phyloP scores from a whole-genome alignment of 768 basidiomycete species.

The Antrodiella citrinella region DNA sequence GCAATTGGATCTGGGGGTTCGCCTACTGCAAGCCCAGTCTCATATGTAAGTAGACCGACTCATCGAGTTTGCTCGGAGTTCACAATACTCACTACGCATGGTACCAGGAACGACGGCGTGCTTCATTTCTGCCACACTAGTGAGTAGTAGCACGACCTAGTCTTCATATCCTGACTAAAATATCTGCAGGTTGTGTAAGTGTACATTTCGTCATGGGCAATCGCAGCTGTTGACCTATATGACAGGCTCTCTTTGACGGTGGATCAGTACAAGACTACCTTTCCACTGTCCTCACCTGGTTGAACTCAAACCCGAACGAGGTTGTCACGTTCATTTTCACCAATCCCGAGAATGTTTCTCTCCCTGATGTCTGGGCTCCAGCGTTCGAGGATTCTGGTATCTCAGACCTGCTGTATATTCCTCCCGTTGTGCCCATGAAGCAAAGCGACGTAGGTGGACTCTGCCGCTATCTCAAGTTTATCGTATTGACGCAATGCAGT shows the following conservation, averaged over 20 bases:
- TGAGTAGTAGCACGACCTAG: too few species aligned
- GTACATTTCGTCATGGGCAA: neutral
- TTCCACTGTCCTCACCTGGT: constrained; percentile 31
- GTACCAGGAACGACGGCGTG: constrained; percentile 27
- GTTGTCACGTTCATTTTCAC: constrained; percentile 61
- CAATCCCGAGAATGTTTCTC: constrained; percentile 49
- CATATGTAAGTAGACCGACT: constrained; percentile 12
- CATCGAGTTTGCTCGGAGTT: neutral
- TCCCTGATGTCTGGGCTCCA: constrained; percentile 41
- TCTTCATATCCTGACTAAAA: too few species aligned
- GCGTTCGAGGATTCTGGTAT: constrained; percentile 43
- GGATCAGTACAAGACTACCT: constrained; percentile 29
- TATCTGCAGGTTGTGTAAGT: constrained; percentile 18
- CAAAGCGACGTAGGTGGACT: constrained; percentile 14
- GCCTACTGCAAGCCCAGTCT: constrained; percentile 50
- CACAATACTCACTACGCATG: constrained; percentile 1
- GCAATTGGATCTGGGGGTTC: constrained; percentile 44
- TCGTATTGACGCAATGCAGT: constrained; percentile 23
- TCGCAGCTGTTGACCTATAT: neutral
- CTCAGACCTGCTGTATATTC: constrained; percentile 37
- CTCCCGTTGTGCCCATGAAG: constrained; percentile 26
- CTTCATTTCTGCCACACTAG: constrained; percentile 65
- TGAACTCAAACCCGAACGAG: constrained; percentile 56
- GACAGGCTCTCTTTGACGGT: constrained; percentile 40
- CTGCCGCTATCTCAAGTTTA: neutral